A percentile compares a stretch with the other conserved stretches of the same genome.
These are phyloP conservation scores for Salix udensis DNA, from an alignment of 345 rosid genomes.

Conservation along the genomic window DNA sequence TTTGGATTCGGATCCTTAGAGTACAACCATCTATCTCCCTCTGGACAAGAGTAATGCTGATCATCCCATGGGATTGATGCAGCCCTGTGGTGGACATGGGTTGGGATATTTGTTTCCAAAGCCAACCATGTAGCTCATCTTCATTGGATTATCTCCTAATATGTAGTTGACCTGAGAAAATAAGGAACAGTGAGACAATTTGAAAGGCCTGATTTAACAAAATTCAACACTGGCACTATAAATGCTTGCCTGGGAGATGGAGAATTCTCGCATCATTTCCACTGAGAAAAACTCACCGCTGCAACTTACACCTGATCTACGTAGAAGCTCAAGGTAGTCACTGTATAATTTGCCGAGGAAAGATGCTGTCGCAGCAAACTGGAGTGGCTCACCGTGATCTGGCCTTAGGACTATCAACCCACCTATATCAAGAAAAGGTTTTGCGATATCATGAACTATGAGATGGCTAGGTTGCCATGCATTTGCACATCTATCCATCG, in stretches of 20 bases:
- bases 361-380: conserved; percentile 54
- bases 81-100: conserved; percentile 27
- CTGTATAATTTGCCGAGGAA: conserved; percentile 53
- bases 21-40: conserved; percentile 17
- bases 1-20: conserved; percentile 19
- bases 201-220: not conserved
- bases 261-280: conserved; percentile 37
- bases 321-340: conserved; percentile 48
- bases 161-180: conserved; percentile 30
- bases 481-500: not conserved
- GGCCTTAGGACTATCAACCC: conserved; percentile 52
- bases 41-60: conserved; percentile 28
- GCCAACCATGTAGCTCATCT: conserved; percentile 32
- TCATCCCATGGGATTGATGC: conserved; percentile 44
- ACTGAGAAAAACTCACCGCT: conserved; percentile 27
- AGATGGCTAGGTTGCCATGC: not conserved
- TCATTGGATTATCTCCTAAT: conserved; percentile 28
- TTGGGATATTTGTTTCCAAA: conserved; percentile 28
- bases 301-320: conserved; percentile 38
- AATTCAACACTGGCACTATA: not conserved
- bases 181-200: not conserved
- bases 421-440: conserved; percentile 26
- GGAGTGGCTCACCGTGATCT: conserved; percentile 31
- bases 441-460: not conserved
- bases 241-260: conserved; percentile 45